These are phyloP conservation scores for Cylindrodendrum hubeiense DNA, from an alignment of 2,329 filamentous ascomycete species.

Conservation along the genomic window DNA sequence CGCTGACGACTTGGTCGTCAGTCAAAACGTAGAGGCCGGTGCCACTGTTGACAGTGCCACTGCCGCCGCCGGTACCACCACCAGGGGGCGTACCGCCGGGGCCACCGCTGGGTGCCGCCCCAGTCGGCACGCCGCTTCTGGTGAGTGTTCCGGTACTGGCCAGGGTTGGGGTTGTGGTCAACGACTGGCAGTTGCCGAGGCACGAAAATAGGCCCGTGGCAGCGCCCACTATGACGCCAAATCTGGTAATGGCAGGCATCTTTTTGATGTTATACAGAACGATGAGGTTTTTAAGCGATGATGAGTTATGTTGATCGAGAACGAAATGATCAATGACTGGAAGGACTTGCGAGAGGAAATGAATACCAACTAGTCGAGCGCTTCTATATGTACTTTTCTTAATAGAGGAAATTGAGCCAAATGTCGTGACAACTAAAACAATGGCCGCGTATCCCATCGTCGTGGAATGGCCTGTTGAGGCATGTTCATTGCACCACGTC, in stretches of 20 bases:
- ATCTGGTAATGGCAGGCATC: conserved; percentile 19
- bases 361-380: neutral
- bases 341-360: neutral
- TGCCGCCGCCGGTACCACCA: neutral
- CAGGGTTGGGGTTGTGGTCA: neutral
- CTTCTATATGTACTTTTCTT: neutral
- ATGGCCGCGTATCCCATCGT: conserved; percentile 16
- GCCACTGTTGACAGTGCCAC: conserved; percentile 24
- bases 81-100: neutral
- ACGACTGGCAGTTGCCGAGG: conserved; percentile 1
- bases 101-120: neutral
- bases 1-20: conserved; percentile 16
- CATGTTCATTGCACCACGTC: conserved; percentile 8
- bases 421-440: neutral
- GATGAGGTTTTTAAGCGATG: neutral
- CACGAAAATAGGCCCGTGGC: conserved; percentile 7
- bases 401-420: neutral
- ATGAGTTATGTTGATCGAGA: neutral
- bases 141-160: neutral
- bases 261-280: neutral
- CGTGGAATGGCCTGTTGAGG: conserved; percentile 19
- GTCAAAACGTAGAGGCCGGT: conserved; percentile 21
- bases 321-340: neutral
- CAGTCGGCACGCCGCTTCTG: neutral
- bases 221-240: conserved; percentile 14